Percentiles rank a stretch among this genome's conserved stretches.
phyloP scores from a whole-genome alignment of 169 alveolate species.

The Miamiensis avidus region DNA sequence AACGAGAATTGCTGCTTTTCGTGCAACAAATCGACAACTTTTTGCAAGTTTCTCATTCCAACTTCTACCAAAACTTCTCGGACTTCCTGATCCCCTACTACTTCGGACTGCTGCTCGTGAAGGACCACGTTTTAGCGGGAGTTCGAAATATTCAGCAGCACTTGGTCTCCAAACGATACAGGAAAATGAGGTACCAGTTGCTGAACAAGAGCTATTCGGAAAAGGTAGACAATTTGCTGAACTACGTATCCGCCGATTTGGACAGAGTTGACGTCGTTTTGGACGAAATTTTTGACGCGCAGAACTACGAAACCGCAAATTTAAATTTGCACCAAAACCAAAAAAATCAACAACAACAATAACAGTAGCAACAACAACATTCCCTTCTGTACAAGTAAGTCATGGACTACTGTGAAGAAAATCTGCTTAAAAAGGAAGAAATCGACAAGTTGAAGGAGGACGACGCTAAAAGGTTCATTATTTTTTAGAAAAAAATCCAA shows the following conservation, averaged over 20 bases:
- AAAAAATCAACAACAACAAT: no score
- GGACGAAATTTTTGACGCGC: background rate
- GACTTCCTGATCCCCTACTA: conserved; percentile 20
- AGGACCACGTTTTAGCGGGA: background rate
- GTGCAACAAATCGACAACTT: conserved; percentile 15
- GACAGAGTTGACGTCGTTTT: background rate
- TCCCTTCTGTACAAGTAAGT: background rate
- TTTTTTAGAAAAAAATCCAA: conserved; percentile 54
- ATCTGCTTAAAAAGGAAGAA: conserved; percentile 28
- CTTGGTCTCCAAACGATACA: no score
- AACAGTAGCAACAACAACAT: background rate
- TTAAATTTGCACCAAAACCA: background rate
- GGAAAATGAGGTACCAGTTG: background rate
- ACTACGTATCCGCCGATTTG: background rate
- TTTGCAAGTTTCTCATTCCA: conserved; percentile 7
- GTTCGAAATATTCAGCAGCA: background rate
- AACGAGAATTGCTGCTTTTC: background rate
- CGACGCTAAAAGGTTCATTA: conserved; percentile 45
- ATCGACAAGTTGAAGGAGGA: conserved; percentile 38
- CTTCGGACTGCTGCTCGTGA: background rate
- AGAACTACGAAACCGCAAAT: background rate
- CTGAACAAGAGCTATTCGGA: background rate
- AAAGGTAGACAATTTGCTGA: no score
- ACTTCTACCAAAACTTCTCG: conserved; percentile 5
- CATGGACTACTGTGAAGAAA: background rate